These are phyloP conservation scores for Eutypa lata DNA, from an alignment of 2,329 filamentous ascomycete species.

Conservation along the genomic window DNA sequence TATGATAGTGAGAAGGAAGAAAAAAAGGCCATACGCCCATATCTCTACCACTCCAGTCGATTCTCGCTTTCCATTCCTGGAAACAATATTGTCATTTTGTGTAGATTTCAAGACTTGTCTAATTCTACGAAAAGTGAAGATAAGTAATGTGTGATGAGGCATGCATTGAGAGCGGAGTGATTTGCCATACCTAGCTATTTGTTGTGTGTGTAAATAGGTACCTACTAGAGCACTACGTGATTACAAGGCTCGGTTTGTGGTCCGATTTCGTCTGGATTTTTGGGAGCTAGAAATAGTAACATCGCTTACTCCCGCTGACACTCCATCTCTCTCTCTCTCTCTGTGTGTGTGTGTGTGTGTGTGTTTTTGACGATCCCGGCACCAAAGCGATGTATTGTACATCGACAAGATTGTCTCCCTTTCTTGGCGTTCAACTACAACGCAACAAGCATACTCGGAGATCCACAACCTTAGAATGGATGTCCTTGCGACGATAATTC, in stretches of 20 bases:
- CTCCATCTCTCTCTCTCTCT: not conserved
- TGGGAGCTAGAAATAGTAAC: not conserved
- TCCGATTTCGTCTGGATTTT: not conserved
- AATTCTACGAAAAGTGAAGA: not conserved
- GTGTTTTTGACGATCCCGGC: not conserved
- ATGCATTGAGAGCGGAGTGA: not conserved
- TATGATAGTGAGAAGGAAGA: too few relatives aligned
- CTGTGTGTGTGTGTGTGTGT: too few relatives aligned
- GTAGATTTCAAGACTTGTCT: not conserved
- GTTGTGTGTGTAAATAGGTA: not conserved
- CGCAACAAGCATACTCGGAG: not conserved
- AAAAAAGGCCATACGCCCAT: too few relatives aligned
- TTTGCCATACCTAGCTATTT: not conserved
- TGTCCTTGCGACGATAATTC: not conserved
- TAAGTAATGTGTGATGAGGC: too few relatives aligned
- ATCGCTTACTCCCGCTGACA: not conserved
- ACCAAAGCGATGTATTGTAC: not conserved
- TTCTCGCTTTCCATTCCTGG: not conserved
- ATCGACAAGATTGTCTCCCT: not conserved
- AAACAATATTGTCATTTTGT: not conserved
- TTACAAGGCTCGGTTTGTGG: not conserved
- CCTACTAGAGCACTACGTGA: not conserved
- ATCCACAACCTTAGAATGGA: not conserved
- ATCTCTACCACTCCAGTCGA: not conserved
- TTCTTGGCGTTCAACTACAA: not conserved